phyloP scores from a whole-genome alignment of 495 filamentous ascomycete genomes.

The Pyrenula massariospora region DNA sequence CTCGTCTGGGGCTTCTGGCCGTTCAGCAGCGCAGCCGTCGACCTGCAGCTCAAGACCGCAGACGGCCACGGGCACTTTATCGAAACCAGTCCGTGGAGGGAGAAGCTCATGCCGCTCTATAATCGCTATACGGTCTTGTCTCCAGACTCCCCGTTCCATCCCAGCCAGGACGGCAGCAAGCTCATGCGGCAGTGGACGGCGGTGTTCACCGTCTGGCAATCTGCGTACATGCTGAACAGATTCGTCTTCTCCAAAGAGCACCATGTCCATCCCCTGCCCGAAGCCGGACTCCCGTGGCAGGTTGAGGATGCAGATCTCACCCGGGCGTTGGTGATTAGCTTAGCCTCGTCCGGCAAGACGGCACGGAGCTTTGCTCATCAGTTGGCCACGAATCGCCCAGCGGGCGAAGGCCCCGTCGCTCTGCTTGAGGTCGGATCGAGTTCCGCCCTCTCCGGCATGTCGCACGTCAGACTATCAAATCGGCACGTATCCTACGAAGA shows the following conservation, averaged over 20 bases:
- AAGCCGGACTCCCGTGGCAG: slow-evolving; percentile 18
- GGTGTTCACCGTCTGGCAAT: slow-evolving; percentile 30
- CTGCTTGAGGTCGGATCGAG: slow-evolving; percentile 19
- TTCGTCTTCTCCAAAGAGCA: slow-evolving; percentile 29
- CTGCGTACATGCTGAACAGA: slow-evolving; percentile 32
- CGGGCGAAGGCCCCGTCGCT: slow-evolving; percentile 9
- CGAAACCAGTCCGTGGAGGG: slow-evolving; percentile 29
- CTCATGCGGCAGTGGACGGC: slow-evolving; percentile 25
- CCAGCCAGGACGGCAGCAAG: slow-evolving; percentile 7
- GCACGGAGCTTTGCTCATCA: slow-evolving; percentile 28
- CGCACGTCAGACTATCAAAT: slow-evolving; percentile 6
- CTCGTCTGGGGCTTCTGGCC: slow-evolving; percentile 27
- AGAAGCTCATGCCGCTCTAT: slow-evolving; percentile 36
- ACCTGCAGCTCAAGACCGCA: slow-evolving; percentile 12
- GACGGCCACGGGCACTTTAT: slow-evolving; percentile 20
- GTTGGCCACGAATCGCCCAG: slow-evolving; percentile 10
- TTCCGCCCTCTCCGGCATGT: slow-evolving; percentile 16
- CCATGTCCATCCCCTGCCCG: slow-evolving; percentile 25
- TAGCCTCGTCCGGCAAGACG: slow-evolving; percentile 39
- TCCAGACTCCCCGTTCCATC: neutral
- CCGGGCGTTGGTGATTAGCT: slow-evolving; percentile 21
- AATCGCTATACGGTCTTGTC: slow-evolving; percentile 32
- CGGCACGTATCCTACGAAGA: slow-evolving; percentile 15
- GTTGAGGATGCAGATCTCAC: slow-evolving; percentile 33
- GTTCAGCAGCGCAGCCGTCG: slow-evolving; percentile 13